Evolutionary conservation across 2,329 filamentous ascomycete genomes (phyloP).

Genomic region (Fusarium anthophilum): DNA sequence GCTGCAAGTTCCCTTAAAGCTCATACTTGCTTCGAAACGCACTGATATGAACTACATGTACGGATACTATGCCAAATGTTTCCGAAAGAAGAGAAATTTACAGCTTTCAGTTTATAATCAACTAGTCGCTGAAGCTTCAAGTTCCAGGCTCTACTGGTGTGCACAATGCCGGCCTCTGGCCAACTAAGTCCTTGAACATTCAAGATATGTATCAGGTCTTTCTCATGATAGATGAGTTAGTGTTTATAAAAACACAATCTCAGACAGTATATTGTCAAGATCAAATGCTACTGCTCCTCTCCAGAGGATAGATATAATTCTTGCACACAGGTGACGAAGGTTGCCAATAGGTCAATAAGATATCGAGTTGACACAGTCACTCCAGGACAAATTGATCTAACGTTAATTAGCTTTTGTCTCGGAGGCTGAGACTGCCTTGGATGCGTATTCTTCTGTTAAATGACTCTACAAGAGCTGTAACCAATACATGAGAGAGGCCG

Average conservation of each 20-base stretch:
- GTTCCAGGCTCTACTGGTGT: accelerated
- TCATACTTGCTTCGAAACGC: not conserved
- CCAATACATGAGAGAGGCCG: not conserved
- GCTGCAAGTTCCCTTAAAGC: not conserved
- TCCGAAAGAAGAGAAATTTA: not conserved
- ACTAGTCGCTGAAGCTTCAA: no score
- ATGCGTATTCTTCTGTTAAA: not conserved
- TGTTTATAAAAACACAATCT: not conserved
- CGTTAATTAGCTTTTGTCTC: not conserved
- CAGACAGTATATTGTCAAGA: accelerated
- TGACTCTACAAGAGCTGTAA: not conserved
- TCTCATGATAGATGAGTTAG: not conserved
- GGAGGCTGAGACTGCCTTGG: slow-evolving; percentile 30
- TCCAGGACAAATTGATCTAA: no score
- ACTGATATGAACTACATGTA: not conserved
- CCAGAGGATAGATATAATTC: accelerated
- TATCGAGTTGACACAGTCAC: not conserved
- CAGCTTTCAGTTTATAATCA: not conserved
- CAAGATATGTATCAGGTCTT: not conserved
- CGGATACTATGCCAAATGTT: not conserved
- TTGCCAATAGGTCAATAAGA: accelerated
- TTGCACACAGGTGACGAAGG: not conserved
- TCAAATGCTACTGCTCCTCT: accelerated
- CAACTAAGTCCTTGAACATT: no score
- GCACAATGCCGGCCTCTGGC: not conserved